Base-by-base conservation (phyloP, 1,284 basidiomycete species). In the Apiotrichum porosum region DNA sequence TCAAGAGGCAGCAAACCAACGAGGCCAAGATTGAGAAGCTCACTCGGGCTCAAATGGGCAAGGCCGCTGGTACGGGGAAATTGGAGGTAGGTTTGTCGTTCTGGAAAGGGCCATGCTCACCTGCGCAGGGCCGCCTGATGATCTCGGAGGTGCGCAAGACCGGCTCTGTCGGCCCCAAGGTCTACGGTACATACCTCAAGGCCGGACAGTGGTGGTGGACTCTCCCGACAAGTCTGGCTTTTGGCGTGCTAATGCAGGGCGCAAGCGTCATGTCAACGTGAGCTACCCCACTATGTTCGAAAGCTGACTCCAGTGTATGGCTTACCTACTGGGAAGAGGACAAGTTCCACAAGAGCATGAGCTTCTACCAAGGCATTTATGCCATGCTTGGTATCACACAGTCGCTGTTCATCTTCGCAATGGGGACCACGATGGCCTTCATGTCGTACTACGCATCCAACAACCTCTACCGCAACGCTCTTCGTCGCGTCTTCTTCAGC, bases 261-360 rank as follows among this genome's bases (percentile, higher is more conserved):
- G 78, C 76, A 10, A 69, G 71, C 44, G 74, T 79, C 12, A 45
- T 72, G 44, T 65, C 66, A 1, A 63, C 61, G 60, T 62, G 34
- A 42, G 62, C 47, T 28, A 5, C 6, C 3, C 8, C 2, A 14
- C 15, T 17, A 15, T 10, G 8, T 5, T 2, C 14, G 18, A 4
- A 9, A 15, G 13, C 18, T 28, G 17, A 28, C n/a, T 6, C 4
- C 40, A 62, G 57, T 13, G 66, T 71, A 47, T 82, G 81, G 49
- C 73, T 86, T 17, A 81, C 84, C 9, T 86, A 82, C 80, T 87
- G 85, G 85, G 79, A 86, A 65, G 75, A 75, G 37, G 78, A 85
- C 46, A 21, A 51, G 23, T 64, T 55, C 41, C 34, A 44, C 37
- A 34, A 44, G 32, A 15, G 56, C 18, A 57, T 47, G 24, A 79